Evolutionary conservation across 768 basidiomycete genomes (phyloP).

Genomic region (Mycena pura): DNA sequence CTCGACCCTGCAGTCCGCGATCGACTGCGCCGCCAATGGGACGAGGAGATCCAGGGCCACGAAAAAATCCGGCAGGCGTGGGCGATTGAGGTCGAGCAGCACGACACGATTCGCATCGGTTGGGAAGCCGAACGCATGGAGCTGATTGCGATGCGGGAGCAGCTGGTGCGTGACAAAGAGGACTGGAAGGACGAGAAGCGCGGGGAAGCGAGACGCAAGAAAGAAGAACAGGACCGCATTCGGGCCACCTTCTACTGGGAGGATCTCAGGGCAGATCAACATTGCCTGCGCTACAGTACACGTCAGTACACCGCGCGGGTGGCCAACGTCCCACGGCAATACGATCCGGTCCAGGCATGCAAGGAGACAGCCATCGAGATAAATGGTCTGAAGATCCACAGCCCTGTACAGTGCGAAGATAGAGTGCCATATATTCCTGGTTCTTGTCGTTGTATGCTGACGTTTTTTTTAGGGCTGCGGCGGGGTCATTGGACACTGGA

Average conservation of each 20-base stretch:
- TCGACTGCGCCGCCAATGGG: neutral
- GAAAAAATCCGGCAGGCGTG: neutral
- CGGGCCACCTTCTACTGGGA: slow-evolving; percentile 24
- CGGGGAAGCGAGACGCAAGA: slow-evolving; percentile 11
- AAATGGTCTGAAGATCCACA: neutral
- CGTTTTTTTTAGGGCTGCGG: neutral
- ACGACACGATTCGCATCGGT: neutral
- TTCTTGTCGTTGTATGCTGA: neutral
- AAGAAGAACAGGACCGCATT: slow-evolving; percentile 32
- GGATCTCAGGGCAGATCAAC: slow-evolving; percentile 19
- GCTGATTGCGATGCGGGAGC: slow-evolving; percentile 3
- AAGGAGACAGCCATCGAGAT: slow-evolving; percentile 26
- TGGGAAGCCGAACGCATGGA: slow-evolving; percentile 5
- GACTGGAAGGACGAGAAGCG: slow-evolving; percentile 4
- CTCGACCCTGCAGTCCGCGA: neutral
- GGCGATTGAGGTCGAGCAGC: neutral
- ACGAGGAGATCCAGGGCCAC: neutral
- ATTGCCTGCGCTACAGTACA: slow-evolving; percentile 36
- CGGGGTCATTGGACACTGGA: slow-evolving; percentile 32
- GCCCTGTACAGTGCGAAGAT: slow-evolving; percentile 5
- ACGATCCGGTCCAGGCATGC: slow-evolving; percentile 12
- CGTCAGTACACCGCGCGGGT: slow-evolving; percentile 38
- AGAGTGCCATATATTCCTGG: neutral
- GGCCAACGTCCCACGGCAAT: slow-evolving; percentile 33
- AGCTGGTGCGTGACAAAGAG: slow-evolving; percentile 9